These are phyloP conservation scores for Hypholoma fasciculare DNA, from an alignment of 768 basidiomycete genomes.

Conservation along the genomic window DNA sequence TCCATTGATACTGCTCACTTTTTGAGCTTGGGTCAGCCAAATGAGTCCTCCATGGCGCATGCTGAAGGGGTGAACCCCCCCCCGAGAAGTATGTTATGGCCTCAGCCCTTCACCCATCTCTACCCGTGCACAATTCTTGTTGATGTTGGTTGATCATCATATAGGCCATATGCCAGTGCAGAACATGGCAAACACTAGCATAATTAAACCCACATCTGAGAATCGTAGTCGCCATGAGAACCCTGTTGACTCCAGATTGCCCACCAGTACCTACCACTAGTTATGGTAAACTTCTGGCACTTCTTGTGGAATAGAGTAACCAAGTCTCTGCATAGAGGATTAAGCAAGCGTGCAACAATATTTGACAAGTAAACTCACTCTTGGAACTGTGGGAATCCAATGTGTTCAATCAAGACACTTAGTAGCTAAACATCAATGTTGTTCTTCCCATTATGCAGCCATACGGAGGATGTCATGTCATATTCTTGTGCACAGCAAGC, in stretches of 20 bases:
- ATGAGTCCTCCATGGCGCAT: background rate
- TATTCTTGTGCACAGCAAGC: background rate
- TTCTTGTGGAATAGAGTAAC: background rate
- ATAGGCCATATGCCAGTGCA: conserved; percentile 6
- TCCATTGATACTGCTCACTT: background rate
- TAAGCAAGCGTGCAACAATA: background rate
- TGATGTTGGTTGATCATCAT: conserved; percentile 11
- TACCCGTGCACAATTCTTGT: conserved; percentile 14
- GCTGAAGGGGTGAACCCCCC: background rate
- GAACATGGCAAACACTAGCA: conserved; percentile 2
- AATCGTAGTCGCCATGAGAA: conserved; percentile 7
- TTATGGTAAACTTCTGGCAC: conserved; percentile 1
- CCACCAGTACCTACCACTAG: too few relatives aligned
- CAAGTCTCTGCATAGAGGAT: background rate
- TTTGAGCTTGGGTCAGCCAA: background rate
- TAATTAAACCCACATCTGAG: conserved; percentile 13
- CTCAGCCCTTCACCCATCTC: conserved; percentile 4
- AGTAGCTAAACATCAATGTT: background rate
- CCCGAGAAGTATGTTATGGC: conserved; percentile 8
- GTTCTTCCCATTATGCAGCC: conserved; percentile 3
- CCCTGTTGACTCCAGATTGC: too few relatives aligned
- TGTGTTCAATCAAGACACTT: conserved; percentile 7
- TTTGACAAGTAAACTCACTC: background rate
- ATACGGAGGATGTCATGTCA: background rate
- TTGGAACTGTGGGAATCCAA: background rate